Conservation (phyloP, 75 land plant genomes). For the Sequoiadendron giganteum region DNA sequence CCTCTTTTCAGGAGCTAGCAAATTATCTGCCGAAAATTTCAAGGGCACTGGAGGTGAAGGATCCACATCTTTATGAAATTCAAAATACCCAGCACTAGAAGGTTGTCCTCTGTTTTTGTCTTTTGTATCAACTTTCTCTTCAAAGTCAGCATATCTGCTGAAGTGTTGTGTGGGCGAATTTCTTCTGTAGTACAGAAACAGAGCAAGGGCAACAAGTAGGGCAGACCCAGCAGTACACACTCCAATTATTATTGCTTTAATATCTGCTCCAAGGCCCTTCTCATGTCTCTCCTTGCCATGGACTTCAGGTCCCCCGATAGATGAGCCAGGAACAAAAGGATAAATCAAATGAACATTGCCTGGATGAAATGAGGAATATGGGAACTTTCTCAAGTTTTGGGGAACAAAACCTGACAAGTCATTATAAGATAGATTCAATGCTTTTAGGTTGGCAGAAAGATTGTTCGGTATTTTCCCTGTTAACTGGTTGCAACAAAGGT, state of each 20-base stretch:
- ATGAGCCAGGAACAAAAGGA: constrained; percentile 11
- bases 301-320: not conserved
- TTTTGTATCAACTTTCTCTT: constrained; percentile 24
- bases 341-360: constrained; percentile 57
- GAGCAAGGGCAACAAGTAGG: constrained; percentile 23
- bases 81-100: constrained; percentile 29
- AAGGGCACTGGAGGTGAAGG: constrained; percentile 31
- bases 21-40: constrained; percentile 56
- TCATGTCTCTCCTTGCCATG: constrained; percentile 8
- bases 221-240: constrained; percentile 45
- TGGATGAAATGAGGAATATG: constrained; percentile 75
- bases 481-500: constrained; percentile 65
- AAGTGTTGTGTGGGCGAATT: not conserved
- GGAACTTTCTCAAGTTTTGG: constrained; percentile 51
- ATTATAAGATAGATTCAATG: constrained; percentile 66
- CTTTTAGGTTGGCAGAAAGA: constrained; percentile 41
- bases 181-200: constrained; percentile 44
- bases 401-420: constrained; percentile 82
- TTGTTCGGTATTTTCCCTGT: constrained; percentile 61
- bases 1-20: constrained; percentile 43
- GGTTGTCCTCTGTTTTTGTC: constrained; percentile 30
- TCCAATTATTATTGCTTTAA: constrained; percentile 50
- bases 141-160: not conserved
- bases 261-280: constrained; percentile 23
- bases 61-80: constrained; percentile 19